Evolutionary conservation across 2,329 filamentous ascomycete genomes (phyloP).

Genomic region (Aspergillus pseudoterreus): DNA sequence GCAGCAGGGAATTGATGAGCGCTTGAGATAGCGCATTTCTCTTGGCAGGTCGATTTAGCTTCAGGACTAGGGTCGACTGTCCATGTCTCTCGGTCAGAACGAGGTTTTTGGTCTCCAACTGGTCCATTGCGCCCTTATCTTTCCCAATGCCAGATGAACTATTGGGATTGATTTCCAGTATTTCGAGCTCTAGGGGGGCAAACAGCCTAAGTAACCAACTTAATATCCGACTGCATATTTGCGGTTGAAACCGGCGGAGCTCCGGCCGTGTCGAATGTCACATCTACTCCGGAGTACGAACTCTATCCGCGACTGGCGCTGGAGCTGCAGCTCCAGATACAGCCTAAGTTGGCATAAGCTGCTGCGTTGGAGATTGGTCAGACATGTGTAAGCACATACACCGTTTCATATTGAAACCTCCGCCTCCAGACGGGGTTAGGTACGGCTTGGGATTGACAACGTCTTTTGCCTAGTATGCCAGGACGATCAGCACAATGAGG

Average conservation of each 20-base stretch:
- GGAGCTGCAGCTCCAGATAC: not conserved
- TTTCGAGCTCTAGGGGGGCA: not conserved
- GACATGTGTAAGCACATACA: not conserved
- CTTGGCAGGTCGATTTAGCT: slow-evolving; percentile 6
- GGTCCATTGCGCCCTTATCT: not conserved
- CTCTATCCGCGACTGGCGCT: not conserved
- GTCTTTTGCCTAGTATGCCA: not conserved
- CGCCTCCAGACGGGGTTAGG: not conserved
- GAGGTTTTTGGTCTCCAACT: not conserved
- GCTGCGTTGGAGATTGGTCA: not conserved
- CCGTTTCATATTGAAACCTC: not conserved
- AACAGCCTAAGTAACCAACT: not conserved
- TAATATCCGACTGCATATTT: not conserved
- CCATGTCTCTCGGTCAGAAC: not conserved
- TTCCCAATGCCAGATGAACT: not conserved
- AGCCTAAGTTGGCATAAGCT: not conserved
- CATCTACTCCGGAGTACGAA: not conserved
- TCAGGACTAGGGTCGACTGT: not conserved
- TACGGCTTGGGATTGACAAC: not conserved
- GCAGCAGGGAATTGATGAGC: slow-evolving; percentile 4
- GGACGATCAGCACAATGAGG: not conserved
- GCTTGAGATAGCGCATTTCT: slow-evolving; percentile 7
- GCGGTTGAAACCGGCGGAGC: not conserved
- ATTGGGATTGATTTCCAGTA: not conserved
- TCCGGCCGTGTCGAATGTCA: not conserved